phyloP scores from a whole-genome alignment of 441 rosid genomes.

The California macrophylla region DNA sequence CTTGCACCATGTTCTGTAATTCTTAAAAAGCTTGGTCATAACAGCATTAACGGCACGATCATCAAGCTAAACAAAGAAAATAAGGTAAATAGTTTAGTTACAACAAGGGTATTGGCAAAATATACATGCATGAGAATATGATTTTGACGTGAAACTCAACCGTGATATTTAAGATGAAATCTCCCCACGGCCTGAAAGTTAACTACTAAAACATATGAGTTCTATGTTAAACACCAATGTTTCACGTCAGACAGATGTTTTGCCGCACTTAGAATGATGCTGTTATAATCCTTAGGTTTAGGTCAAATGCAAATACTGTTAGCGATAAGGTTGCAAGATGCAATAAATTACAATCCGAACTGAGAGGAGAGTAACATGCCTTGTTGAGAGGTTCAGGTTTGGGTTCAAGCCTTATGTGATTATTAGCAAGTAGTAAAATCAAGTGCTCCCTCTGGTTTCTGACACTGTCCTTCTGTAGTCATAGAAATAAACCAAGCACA shows the following conservation, averaged over 20 bases:
- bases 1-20: constrained; percentile 92
- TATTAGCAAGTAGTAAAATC: constrained; percentile 77
- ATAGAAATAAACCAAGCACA: constrained; percentile 17
- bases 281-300: background rate
- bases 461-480: constrained; percentile 76
- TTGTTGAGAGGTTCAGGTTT: constrained; percentile 88
- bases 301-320: background rate
- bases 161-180: background rate
- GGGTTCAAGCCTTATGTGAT: constrained; percentile 75
- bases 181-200: background rate
- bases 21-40: constrained; percentile 75
- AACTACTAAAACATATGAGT: background rate
- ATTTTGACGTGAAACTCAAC: background rate
- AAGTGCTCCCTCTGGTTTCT: constrained; percentile 96
- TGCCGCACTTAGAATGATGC: background rate
- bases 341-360: background rate
- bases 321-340: background rate
- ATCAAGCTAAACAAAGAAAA: constrained; percentile 56
- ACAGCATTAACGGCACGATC: constrained; percentile 87
- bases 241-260: background rate
- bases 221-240: background rate
- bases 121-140: background rate
- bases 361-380: constrained; percentile 33
- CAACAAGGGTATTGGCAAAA: background rate
- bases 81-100: background rate